Percentiles rank a stretch among this genome's conserved stretches.
phyloP scores from a whole-genome alignment of 1,284 basidiomycete genomes.

The Apiotrichum siamense region DNA sequence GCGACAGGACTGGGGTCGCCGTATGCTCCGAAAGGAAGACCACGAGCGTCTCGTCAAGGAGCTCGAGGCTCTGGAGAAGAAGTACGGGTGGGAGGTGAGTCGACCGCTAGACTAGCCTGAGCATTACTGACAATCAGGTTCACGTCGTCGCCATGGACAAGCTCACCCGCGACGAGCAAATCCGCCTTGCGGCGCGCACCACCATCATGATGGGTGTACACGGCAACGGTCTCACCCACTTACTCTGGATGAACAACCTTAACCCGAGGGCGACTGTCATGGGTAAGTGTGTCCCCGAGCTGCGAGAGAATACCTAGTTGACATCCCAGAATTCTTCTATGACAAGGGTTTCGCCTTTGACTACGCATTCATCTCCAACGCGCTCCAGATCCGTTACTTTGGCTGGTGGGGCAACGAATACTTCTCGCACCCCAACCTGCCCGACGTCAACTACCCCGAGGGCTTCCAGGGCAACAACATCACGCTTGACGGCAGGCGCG shows the following conservation, averaged over 20 bases:
- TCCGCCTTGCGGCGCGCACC: conserved; percentile 67
- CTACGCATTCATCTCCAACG: conserved; percentile 59
- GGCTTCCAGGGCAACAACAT: conserved; percentile 52
- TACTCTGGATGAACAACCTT: conserved; percentile 63
- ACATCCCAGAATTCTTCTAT: neutral
- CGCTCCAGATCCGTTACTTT: conserved; percentile 67
- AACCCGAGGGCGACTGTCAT: conserved; percentile 51
- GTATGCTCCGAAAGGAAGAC: conserved; percentile 50
- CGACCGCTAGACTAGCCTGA: neutral
- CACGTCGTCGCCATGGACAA: conserved; percentile 78
- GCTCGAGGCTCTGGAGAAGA: conserved; percentile 57
- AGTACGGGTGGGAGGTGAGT: conserved; percentile 65
- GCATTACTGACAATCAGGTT: conserved; percentile 40
- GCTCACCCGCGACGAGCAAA: conserved; percentile 67
- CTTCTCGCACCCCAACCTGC: conserved; percentile 53
- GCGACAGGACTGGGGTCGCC: conserved; percentile 74
- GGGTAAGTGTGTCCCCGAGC: conserved; percentile 58
- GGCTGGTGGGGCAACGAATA: conserved; percentile 71
- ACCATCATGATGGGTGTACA: conserved; percentile 76
- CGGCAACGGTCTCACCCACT: conserved; percentile 67
- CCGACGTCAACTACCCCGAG: conserved; percentile 48
- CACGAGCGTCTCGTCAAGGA: conserved; percentile 48
- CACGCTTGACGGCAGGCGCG: conserved; percentile 50
- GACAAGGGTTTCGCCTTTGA: conserved; percentile 66
- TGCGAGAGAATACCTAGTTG: neutral